Conservation (phyloP, 164 flowering plant species). For the Macadamia tetraphylla region DNA sequence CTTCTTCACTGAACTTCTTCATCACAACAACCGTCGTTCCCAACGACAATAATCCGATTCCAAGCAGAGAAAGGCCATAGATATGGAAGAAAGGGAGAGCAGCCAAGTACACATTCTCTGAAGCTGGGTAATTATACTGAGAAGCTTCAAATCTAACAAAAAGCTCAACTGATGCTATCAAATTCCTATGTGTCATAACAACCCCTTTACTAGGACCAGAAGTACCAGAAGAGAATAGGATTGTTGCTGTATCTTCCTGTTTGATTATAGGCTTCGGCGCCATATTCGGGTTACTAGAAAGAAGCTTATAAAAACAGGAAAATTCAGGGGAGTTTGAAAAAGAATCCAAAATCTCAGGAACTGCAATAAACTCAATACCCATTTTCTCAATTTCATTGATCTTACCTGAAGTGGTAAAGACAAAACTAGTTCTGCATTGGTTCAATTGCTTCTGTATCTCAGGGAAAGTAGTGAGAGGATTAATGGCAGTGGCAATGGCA, state of each 20-base stretch:
- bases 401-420: constrained; percentile 27
- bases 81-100: constrained; percentile 76
- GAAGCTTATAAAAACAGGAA: constrained; percentile 28
- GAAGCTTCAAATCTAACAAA: constrained; percentile 72
- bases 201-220: constrained; percentile 76
- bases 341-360: constrained; percentile 28
- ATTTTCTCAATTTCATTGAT: constrained; percentile 22
- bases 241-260: constrained; percentile 66
- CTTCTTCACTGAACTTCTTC: constrained; percentile 50
- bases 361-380: constrained; percentile 34
- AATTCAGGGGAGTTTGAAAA: constrained; percentile 2
- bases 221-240: constrained; percentile 80
- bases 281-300: constrained; percentile 18
- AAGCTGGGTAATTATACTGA: constrained; percentile 27
- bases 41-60: constrained; percentile 50
- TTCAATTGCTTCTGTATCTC: constrained; percentile 32
- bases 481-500: constrained; percentile 61
- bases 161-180: constrained; percentile 56
- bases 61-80: constrained; percentile 64
- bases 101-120: constrained; percentile 51
- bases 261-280: constrained; percentile 31
- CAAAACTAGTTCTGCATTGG: constrained; percentile 30
- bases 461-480: constrained; percentile 24
- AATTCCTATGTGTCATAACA: constrained; percentile 58
- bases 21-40: constrained; percentile 62